Conservation (phyloP, 2,329 filamentous ascomycete genomes). For the Microascus cirrosus region DNA sequence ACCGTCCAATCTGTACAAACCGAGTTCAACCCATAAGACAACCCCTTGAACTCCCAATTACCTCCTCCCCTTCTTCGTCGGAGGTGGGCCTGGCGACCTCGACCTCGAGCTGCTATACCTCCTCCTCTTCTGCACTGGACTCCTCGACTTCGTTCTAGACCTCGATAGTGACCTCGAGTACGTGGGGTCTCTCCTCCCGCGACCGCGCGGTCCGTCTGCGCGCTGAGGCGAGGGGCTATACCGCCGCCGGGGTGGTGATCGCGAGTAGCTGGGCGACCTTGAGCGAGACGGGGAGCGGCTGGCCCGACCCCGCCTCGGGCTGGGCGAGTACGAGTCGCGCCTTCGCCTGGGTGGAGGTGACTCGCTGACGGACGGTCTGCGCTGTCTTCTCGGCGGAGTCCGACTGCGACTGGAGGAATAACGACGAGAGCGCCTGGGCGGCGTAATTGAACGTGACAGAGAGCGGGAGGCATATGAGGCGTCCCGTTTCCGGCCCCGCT, state of each 20-base stretch:
- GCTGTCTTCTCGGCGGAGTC: slow-evolving; percentile 9
- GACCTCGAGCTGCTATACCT: slow-evolving; percentile 5
- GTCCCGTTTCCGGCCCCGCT: slow-evolving; percentile 5
- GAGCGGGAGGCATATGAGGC: slow-evolving; percentile 5
- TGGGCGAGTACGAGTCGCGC: slow-evolving; percentile 15
- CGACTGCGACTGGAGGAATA: slow-evolving; percentile 19
- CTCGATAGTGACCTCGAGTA: slow-evolving; percentile 7
- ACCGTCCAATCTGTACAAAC: neutral
- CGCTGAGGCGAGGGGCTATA: neutral
- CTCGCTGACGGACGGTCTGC: slow-evolving; percentile 11
- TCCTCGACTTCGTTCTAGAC: neutral
- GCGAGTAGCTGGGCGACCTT: neutral
- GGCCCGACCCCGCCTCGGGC: slow-evolving; percentile 11
- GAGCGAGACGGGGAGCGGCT: slow-evolving; percentile 21
- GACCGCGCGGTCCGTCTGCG: neutral
- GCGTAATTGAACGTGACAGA: neutral
- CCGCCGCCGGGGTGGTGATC: neutral
- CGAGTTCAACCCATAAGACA: neutral
- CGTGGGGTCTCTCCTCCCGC: slow-evolving; percentile 6
- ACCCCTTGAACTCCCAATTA: neutral
- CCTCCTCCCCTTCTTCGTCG: slow-evolving; percentile 8
- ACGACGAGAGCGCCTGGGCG: slow-evolving; percentile 2
- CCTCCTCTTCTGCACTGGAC: slow-evolving; percentile 6
- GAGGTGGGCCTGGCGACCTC: slow-evolving; percentile 6
- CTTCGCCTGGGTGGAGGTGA: slow-evolving; percentile 8